Percentiles rank a stretch among this genome's conserved stretches.
Evolutionary conservation across 1,139 yeast genomes (phyloP).

Genomic region (Yamadazyma pseudoaaseri): DNA sequence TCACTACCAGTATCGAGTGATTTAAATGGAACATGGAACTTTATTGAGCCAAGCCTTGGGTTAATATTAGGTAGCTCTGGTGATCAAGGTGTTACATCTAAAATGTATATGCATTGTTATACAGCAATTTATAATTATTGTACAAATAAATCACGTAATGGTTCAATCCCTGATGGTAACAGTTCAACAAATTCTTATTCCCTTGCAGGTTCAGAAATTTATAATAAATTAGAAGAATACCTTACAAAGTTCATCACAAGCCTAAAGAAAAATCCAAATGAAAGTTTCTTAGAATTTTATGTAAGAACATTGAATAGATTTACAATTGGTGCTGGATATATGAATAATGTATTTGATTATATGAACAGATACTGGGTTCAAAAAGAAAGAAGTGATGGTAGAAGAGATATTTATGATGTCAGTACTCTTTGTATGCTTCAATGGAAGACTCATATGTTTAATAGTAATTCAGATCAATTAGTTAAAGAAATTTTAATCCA

Average conservation of each 20-base stretch:
- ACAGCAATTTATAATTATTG: slow-evolving; percentile 95
- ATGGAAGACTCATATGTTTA: slow-evolving; percentile 86
- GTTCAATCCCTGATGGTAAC: slow-evolving; percentile 14
- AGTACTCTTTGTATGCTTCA: slow-evolving; percentile 81
- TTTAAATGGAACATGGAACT: slow-evolving; percentile 71
- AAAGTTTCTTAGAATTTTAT: slow-evolving; percentile 78
- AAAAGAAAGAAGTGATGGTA: slow-evolving; percentile 95
- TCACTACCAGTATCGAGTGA: slow-evolving; percentile 40
- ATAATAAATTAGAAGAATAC: slow-evolving; percentile 67
- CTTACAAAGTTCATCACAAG: slow-evolving; percentile 59
- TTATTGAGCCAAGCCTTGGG: slow-evolving; percentile 72
- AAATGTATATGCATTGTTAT: slow-evolving; percentile 70
- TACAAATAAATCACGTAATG: slow-evolving; percentile 67
- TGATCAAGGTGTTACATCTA: slow-evolving; percentile 64
- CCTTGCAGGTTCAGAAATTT: slow-evolving; percentile 86
- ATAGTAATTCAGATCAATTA: slow-evolving; percentile 56
- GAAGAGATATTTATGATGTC: slow-evolving; percentile 86
- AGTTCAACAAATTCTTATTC: slow-evolving; percentile 37
- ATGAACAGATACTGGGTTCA: slow-evolving; percentile 98
- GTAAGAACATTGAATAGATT: slow-evolving; percentile 87
- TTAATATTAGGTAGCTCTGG: slow-evolving; percentile 67
- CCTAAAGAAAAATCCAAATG: slow-evolving; percentile 52
- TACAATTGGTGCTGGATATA: slow-evolving; percentile 86
- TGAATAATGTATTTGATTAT: slow-evolving; percentile 92
- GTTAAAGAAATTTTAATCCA: slow-evolving; percentile 73